Evolutionary conservation across 2,329 filamentous ascomycete genomes (phyloP).

Genomic region (Phyllachora maydis): DNA sequence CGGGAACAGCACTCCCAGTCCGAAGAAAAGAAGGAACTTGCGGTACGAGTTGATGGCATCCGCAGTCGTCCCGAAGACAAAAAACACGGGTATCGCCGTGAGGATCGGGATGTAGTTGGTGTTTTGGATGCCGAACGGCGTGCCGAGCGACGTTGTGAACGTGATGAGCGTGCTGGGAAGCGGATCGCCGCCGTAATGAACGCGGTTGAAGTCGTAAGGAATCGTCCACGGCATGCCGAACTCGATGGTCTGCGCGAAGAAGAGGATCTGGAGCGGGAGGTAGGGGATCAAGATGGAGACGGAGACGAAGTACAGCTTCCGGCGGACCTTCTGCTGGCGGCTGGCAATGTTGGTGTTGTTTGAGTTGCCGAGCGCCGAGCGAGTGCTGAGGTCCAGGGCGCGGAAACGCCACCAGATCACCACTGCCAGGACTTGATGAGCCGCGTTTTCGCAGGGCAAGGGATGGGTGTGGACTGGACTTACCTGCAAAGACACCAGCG

Average conservation of each 20-base stretch:
- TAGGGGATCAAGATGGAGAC: conserved; percentile 28
- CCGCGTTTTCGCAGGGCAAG: no score
- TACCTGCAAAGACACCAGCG: conserved; percentile 25
- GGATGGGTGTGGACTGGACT: no score
- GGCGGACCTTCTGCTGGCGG: conserved; percentile 24
- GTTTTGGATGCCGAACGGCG: conserved; percentile 19
- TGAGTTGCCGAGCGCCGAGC: conserved; percentile 13
- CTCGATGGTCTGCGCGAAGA: conserved; percentile 19
- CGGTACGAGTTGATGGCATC: conserved; percentile 31
- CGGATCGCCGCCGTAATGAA: conserved; percentile 16
- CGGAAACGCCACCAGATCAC: conserved; percentile 26
- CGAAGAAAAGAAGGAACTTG: conserved; percentile 13
- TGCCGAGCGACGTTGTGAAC: conserved; percentile 18
- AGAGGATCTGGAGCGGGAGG: conserved; percentile 21
- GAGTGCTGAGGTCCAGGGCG: conserved; percentile 19
- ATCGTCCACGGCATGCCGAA: conserved; percentile 8
- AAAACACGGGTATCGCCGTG: conserved; percentile 23
- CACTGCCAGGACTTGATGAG: conserved; percentile 14
- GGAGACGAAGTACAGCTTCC: conserved; percentile 34
- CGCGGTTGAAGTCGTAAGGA: conserved; percentile 18
- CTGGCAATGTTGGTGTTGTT: conserved; percentile 16
- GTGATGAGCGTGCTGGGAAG: conserved; percentile 25
- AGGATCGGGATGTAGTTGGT: conserved; percentile 26
- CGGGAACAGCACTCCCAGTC: conserved; percentile 22
- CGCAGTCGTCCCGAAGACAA: conserved; percentile 33